A percentile compares a stretch with the other conserved stretches of the same genome.
These are phyloP conservation scores for Vitis riparia DNA, from an alignment of 164 flowering plant genomes.

Conservation along the genomic window DNA sequence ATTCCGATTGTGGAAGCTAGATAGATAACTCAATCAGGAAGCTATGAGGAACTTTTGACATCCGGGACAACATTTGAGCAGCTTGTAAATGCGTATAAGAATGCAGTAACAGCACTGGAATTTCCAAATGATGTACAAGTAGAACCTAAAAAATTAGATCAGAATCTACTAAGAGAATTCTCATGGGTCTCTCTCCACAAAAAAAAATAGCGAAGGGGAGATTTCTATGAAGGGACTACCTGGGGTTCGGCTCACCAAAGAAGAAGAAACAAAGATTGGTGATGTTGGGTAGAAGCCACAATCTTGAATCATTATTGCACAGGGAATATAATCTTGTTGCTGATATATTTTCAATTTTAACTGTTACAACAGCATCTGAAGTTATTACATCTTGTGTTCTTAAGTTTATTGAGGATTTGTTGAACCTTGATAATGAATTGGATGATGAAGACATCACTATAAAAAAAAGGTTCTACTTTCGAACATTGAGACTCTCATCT, in stretches of 20 bases:
- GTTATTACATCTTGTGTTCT: slow-evolving; percentile 61
- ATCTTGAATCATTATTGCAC: slow-evolving; percentile 54
- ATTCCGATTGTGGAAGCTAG: slow-evolving; percentile 66
- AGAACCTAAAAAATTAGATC: slow-evolving; percentile 8
- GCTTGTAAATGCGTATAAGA: slow-evolving; percentile 77
- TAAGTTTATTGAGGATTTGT: slow-evolving; percentile 72
- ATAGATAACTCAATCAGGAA: slow-evolving; percentile 62
- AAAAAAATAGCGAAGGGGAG: slow-evolving; percentile 35
- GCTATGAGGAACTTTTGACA: slow-evolving; percentile 55
- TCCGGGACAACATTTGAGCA: slow-evolving; percentile 70
- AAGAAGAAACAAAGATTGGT: slow-evolving; percentile 73
- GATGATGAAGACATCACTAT: slow-evolving; percentile 34
- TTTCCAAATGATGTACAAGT: slow-evolving; percentile 12
- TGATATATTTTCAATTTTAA: slow-evolving; percentile 75
- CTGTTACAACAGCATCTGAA: slow-evolving; percentile 60
- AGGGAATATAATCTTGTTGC: slow-evolving; percentile 64
- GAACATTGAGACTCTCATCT: slow-evolving; percentile 56
- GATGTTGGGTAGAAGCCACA: slow-evolving; percentile 72
- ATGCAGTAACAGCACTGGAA: slow-evolving; percentile 42
- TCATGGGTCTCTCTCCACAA: background rate
- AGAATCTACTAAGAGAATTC: slow-evolving; percentile 15
- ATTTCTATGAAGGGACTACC: slow-evolving; percentile 29
- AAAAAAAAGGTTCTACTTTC: slow-evolving; percentile 41
- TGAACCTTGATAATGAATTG: slow-evolving; percentile 57
- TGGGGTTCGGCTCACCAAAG: no score